Base-by-base conservation (phyloP, 768 basidiomycete genomes). In the Postia placenta region DNA sequence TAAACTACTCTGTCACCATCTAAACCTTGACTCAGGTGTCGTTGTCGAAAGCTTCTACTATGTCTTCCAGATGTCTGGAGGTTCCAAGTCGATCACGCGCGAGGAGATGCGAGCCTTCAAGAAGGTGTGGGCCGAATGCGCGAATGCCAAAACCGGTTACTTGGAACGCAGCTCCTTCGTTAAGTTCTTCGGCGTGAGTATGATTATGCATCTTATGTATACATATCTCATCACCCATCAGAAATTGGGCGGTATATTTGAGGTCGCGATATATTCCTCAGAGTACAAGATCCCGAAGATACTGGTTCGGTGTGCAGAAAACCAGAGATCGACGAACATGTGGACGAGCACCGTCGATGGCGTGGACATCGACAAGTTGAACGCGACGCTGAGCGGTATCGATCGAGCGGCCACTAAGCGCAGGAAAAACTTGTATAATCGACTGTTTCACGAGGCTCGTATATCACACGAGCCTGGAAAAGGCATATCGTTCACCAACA, bases 31-130 rank as follows among this genome's bases (percentile, higher is more conserved):
- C n/a, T 48, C 49, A 81, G 82, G 83, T 87, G 89, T 94, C 52
- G 85, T 95, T 47, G 93, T 95, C 56, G 87, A 97, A 67, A 93
- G 86, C 61, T 97, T 98, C 67, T 90, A 91, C 17, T 96, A 94
- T 64, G 90, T 96, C 6, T 95, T 92, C 69, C 91, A 94, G 67
- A 77, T 85, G 26, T 83, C 87, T 9, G 82, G 85, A 4, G 83
- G 84, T n/a, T 80, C 86, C 15, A 87, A 80, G 53, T 80, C 83
- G 0, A 83, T 98, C 45, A 87, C 85, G 17, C 77, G 95, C 43
- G 87, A 92, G 55, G 86, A 96, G 62, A 95, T 97, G 82, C 83
- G 95, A 27, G 72, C 82, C 1, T 97, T 92, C 78, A 98, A 98
- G 73, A 90, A 92, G 60, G 76, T 88, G 2, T 98, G 95, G 95